These are phyloP conservation scores for Mycocentrospora acerina DNA, from an alignment of 2,329 filamentous ascomycete genomes.

Conservation along the genomic window DNA sequence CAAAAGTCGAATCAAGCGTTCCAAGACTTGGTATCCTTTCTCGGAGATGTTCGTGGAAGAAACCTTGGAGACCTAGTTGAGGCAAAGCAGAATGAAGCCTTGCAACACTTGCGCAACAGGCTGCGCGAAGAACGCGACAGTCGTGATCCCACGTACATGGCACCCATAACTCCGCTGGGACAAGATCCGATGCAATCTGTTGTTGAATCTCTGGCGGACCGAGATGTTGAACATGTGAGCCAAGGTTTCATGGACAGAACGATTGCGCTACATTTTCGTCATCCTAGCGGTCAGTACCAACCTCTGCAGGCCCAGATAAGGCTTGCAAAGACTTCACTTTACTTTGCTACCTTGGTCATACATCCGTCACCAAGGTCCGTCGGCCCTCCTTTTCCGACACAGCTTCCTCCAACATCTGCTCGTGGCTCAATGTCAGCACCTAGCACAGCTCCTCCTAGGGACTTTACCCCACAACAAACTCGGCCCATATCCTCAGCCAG, in stretches of 20 bases:
- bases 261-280: constrained; percentile 44
- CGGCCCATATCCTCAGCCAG: constrained; percentile 35
- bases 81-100: constrained; percentile 43
- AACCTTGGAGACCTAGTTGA: constrained; percentile 49
- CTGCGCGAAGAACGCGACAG: constrained; percentile 50
- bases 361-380: constrained; percentile 24
- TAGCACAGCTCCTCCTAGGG: constrained; percentile 22
- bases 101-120: constrained; percentile 48
- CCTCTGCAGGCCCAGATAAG: constrained; percentile 38
- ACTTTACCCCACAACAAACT: constrained; percentile 29
- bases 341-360: constrained; percentile 49
- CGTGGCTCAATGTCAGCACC: constrained; percentile 34
- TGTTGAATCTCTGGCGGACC: constrained; percentile 43
- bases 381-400: constrained; percentile 35
- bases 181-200: constrained; percentile 47
- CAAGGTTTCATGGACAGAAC: constrained; percentile 46
- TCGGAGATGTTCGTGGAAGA: constrained; percentile 41
- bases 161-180: constrained; percentile 49
- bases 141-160: constrained; percentile 53
- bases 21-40: constrained; percentile 44
- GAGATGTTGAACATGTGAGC: constrained; percentile 48
- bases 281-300: constrained; percentile 35
- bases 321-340: constrained; percentile 48
- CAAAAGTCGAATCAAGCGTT: constrained; percentile 50
- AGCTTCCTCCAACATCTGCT: constrained; percentile 34